Conservation (phyloP, 768 basidiomycete species). For the Phanerochaete carnosa region DNA sequence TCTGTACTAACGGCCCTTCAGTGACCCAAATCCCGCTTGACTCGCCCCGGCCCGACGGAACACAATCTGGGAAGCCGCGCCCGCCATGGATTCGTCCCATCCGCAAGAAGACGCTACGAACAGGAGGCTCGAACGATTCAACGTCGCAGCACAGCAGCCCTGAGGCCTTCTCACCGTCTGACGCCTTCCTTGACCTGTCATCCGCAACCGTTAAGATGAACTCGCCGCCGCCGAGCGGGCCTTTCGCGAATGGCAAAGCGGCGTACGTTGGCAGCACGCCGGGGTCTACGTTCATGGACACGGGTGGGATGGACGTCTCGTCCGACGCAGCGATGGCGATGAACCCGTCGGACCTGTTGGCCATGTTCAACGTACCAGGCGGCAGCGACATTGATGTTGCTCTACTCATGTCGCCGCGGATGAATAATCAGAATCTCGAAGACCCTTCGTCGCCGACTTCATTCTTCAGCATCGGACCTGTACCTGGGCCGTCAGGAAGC, state of each 20-base stretch:
- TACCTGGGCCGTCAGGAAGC: neutral
- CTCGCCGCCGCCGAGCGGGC: constrained; percentile 18
- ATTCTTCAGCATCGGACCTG: neutral
- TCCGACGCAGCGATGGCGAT: constrained; percentile 3
- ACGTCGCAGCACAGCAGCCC: constrained; percentile 48
- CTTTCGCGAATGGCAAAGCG: constrained; percentile 13
- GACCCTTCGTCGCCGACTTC: neutral
- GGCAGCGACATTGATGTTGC: constrained; percentile 10
- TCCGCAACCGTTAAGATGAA: constrained; percentile 8
- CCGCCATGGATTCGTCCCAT: constrained; percentile 91
- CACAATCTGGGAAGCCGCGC: constrained; percentile 44
- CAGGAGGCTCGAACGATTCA: constrained; percentile 29
- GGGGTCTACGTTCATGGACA: constrained; percentile 12
- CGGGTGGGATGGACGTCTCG: neutral
- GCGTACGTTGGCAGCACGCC: neutral
- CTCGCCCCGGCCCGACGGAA: constrained; percentile 46
- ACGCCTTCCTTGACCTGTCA: constrained; percentile 55
- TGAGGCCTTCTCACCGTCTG: constrained; percentile 57
- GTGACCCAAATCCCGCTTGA: constrained; percentile 89
- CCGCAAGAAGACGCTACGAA: constrained; percentile 66
- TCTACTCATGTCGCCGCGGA: constrained; percentile 13
- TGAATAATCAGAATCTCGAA: neutral
- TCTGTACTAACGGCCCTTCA: constrained; percentile 22
- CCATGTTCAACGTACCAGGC: constrained; percentile 12
- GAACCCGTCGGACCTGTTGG: constrained; percentile 12